phyloP scores from a whole-genome alignment of 1,139 yeast genomes.

The Saccharomycopsis phalli region DNA sequence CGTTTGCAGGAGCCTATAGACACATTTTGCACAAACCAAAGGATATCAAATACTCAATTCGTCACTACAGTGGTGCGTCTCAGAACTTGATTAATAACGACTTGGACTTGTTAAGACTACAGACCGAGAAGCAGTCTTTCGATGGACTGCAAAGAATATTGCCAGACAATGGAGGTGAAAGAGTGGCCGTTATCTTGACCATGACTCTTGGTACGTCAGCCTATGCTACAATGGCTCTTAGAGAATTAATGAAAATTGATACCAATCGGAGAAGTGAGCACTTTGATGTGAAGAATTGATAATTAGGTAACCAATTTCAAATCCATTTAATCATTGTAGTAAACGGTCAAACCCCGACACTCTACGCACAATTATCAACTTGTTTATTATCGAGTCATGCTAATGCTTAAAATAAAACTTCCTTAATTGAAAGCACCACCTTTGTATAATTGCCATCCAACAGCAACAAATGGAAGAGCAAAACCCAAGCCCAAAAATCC shows the following conservation, averaged over 20 bases:
- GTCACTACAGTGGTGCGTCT: slow-evolving; percentile 51
- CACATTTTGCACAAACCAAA: slow-evolving; percentile 61
- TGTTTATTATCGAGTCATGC: background rate
- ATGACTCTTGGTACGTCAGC: slow-evolving; percentile 80
- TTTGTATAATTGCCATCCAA: slow-evolving; percentile 66
- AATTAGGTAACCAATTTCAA: too few species aligned
- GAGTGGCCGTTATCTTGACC: slow-evolving; percentile 63
- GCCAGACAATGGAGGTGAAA: slow-evolving; percentile 38
- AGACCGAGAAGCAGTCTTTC: slow-evolving; percentile 21
- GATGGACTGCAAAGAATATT: slow-evolving; percentile 26
- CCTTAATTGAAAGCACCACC: slow-evolving; percentile 36
- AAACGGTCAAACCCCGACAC: too few species aligned
- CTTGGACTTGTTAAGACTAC: slow-evolving; percentile 47
- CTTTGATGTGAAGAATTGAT: slow-evolving; percentile 13
- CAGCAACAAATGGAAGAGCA: slow-evolving; percentile 59
- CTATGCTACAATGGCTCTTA: slow-evolving; percentile 95
- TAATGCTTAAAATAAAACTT: background rate
- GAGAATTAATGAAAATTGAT: slow-evolving; percentile 83
- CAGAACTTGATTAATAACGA: slow-evolving; percentile 79
- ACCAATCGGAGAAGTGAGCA: slow-evolving; percentile 58
- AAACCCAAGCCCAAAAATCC: slow-evolving; percentile 61
- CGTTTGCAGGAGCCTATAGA: slow-evolving; percentile 87
- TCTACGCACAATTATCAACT: too few species aligned
- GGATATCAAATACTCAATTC: slow-evolving; percentile 52
- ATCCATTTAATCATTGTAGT: too few species aligned